phyloP scores from a whole-genome alignment of 78 protist species.

The Protostelium mycophagum region DNA sequence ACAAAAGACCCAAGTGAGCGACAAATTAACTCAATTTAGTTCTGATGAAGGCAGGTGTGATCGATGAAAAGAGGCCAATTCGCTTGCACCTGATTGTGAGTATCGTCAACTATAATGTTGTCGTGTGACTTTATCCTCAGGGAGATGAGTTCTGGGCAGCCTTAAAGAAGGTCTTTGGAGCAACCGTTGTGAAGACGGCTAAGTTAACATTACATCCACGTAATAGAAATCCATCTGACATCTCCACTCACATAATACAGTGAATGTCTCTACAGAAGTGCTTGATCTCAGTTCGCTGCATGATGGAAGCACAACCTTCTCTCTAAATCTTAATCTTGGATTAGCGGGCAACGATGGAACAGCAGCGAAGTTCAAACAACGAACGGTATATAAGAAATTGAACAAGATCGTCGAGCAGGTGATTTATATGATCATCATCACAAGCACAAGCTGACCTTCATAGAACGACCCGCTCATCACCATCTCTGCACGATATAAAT shows the following conservation, averaged over 20 bases:
- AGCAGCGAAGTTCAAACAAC: background rate
- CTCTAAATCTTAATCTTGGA: background rate
- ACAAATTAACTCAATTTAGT: background rate
- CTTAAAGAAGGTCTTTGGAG: background rate
- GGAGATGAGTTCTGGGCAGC: background rate
- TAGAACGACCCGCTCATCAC: background rate
- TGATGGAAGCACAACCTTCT: background rate
- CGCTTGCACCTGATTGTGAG: background rate
- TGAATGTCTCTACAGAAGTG: background rate
- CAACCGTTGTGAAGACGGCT: background rate
- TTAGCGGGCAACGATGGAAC: background rate
- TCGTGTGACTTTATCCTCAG: background rate
- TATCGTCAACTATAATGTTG: background rate
- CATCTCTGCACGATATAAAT: slow-evolving; percentile 1
- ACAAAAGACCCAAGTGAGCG: background rate
- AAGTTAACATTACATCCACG: background rate
- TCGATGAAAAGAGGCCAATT: background rate
- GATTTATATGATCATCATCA: background rate
- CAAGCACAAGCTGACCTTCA: background rate
- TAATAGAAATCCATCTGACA: background rate
- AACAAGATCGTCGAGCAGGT: background rate
- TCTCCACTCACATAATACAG: background rate
- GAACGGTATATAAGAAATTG: background rate
- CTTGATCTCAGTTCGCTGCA: background rate
- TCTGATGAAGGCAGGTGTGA: too few species aligned